Percentiles rank a stretch among this genome's conserved stretches.
phyloP scores from a whole-genome alignment of 2,329 filamentous ascomycete genomes.

The Mariannaea sp. region DNA sequence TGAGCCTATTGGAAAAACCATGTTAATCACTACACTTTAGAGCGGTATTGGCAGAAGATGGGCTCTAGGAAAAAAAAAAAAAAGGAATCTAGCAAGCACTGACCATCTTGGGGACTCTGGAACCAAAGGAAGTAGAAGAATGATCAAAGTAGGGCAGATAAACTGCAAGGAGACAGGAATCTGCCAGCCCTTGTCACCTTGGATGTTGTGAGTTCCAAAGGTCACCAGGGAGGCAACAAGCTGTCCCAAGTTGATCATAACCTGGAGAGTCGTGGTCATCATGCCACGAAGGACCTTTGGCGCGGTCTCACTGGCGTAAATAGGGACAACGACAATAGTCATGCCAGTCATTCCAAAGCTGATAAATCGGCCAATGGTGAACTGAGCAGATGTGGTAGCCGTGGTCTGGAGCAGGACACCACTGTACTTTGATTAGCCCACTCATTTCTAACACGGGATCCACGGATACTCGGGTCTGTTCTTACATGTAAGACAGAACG shows the following conservation, averaged over 20 bases:
- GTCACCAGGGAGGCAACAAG: conserved; percentile 36
- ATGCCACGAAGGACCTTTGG: conserved; percentile 37
- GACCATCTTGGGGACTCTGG: conserved; percentile 55
- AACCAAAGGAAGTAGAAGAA: conserved; percentile 43
- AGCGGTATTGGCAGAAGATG: no score
- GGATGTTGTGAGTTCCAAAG: conserved; percentile 35
- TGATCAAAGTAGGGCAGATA: conserved; percentile 45
- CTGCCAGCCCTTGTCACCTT: conserved; percentile 43
- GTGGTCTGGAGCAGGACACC: conserved; percentile 39
- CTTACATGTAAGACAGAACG: no score
- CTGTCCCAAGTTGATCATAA: conserved; percentile 37
- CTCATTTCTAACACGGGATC: no score
- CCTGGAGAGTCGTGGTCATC: conserved; percentile 37
- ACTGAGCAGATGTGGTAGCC: conserved; percentile 37
- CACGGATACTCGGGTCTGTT: no score
- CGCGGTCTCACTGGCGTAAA: conserved; percentile 37
- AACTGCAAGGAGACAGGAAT: conserved; percentile 53
- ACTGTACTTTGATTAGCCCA: no score
- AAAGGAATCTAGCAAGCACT: no score
- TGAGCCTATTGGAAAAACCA: no score
- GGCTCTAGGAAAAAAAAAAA: no score
- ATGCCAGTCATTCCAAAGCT: conserved; percentile 41
- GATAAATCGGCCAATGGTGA: conserved; percentile 40
- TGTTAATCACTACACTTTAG: no score
- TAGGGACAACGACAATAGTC: conserved; percentile 40